phyloP scores from a whole-genome alignment of 2,329 filamentous ascomycete species.

The Botrytis hyacinthi region DNA sequence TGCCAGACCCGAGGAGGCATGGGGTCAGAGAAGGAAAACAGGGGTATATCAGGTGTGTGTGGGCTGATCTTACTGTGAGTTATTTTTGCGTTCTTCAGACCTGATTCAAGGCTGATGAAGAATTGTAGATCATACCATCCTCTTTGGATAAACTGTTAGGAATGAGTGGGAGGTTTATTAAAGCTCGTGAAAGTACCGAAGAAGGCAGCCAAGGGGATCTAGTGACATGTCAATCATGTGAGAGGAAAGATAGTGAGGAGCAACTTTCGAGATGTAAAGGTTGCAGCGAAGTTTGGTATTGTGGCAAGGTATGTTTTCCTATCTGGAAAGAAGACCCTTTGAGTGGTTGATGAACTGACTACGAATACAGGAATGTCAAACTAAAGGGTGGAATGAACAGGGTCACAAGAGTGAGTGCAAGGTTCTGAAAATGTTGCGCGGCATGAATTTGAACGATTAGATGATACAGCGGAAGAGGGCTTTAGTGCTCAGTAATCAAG shows the following conservation, averaged over 20 bases:
- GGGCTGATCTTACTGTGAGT: constrained; percentile 24
- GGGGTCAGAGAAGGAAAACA: constrained; percentile 32
- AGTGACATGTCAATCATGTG: constrained; percentile 32
- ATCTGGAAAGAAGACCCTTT: background rate
- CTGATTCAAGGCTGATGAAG: background rate
- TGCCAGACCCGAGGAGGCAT: constrained; percentile 26
- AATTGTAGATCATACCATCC: constrained; percentile 31
- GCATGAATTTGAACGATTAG: background rate
- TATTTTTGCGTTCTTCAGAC: background rate
- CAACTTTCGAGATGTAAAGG: constrained; percentile 33
- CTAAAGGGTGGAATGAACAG: constrained; percentile 32
- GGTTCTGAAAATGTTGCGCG: constrained; percentile 27
- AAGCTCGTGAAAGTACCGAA: constrained; percentile 6
- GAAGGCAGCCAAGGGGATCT: background rate
- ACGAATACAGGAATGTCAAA: constrained; percentile 32
- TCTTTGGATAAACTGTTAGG: constrained; percentile 29
- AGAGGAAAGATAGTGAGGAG: constrained; percentile 19
- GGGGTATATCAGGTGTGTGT: constrained; percentile 31
- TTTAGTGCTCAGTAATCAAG: background rate
- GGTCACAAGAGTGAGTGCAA: constrained; percentile 37
- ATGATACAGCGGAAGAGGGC: background rate
- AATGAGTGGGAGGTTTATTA: constrained; percentile 22
- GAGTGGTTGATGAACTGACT: background rate
- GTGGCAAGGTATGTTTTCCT: constrained; percentile 32
- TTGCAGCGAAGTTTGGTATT: constrained; percentile 36